These are phyloP conservation scores for Kurtzmaniella cleridarum DNA, from an alignment of 805 yeast genomes.

Conservation along the genomic window DNA sequence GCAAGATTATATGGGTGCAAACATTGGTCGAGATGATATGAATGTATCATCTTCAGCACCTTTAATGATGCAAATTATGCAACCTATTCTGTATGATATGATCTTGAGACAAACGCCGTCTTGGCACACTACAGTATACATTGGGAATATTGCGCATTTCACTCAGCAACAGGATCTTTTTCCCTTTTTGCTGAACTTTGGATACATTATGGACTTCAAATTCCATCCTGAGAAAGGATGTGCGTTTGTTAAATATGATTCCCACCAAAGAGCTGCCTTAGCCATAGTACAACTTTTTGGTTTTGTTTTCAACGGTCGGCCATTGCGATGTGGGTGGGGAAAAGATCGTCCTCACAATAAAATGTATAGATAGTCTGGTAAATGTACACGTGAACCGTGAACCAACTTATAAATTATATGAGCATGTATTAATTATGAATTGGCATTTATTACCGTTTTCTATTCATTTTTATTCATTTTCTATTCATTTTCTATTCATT, in stretches of 20 bases:
- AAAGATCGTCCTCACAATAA: slow-evolving; percentile 39
- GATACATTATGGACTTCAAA: slow-evolving; percentile 76
- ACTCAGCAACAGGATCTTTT: slow-evolving; percentile 68
- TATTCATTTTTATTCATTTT: not conserved
- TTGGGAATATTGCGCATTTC: slow-evolving; percentile 79
- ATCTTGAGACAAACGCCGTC: slow-evolving; percentile 74
- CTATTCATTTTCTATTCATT: too few species aligned
- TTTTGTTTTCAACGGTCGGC: slow-evolving; percentile 67
- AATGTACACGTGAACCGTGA: too few species aligned
- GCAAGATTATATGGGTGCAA: not conserved
- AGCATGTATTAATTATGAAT: too few species aligned
- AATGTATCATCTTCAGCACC: not conserved
- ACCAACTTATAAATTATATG: too few species aligned
- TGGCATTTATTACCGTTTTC: slow-evolving; percentile 1
- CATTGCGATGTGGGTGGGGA: slow-evolving; percentile 86
- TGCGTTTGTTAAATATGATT: slow-evolving; percentile 82
- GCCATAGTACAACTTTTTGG: slow-evolving; percentile 80
- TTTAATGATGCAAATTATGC: slow-evolving; percentile 21
- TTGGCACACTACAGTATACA: slow-evolving; percentile 81
- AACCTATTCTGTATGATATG: slow-evolving; percentile 60
- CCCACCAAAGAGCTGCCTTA: slow-evolving; percentile 84
- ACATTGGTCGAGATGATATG: not conserved
- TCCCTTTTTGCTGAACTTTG: slow-evolving; percentile 73
- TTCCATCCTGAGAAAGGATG: slow-evolving; percentile 79
- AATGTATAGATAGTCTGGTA: too few species aligned